These are phyloP conservation scores for Thuja plicata DNA, from an alignment of 83 land plant genomes.

Conservation along the genomic window DNA sequence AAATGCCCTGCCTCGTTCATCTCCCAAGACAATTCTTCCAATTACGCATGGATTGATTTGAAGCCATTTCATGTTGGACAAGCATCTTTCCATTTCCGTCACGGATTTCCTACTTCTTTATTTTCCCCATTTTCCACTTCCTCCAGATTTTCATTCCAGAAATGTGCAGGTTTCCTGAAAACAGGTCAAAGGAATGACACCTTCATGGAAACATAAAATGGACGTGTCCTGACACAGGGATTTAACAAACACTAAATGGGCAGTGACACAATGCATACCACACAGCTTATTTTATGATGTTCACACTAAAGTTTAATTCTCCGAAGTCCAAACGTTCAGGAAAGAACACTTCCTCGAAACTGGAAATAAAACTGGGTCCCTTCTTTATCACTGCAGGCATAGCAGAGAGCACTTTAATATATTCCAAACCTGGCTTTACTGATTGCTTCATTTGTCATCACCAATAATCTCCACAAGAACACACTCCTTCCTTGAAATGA, in stretches of 20 bases:
- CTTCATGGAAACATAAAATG: background rate
- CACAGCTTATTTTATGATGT: background rate
- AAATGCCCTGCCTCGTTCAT: too few relatives aligned
- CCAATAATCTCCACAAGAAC: too few relatives aligned
- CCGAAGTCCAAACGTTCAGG: background rate
- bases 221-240: background rate
- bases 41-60: too few relatives aligned
- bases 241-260: background rate
- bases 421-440: too few relatives aligned
- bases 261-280: background rate
- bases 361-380: too few relatives aligned
- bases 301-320: too few relatives aligned
- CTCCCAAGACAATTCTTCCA: too few relatives aligned
- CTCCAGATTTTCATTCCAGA: background rate
- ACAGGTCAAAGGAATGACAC: background rate
- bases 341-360: too few relatives aligned
- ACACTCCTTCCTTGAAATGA: too few relatives aligned
- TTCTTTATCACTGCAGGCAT: too few relatives aligned
- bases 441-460: too few relatives aligned
- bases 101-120: background rate
- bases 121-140: background rate
- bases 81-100: background rate
- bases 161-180: background rate
- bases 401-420: too few relatives aligned
- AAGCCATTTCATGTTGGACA: background rate